Evolutionary conservation across 495 filamentous ascomycete species (phyloP), one percentile per base, ranked within the genome.

Genomic region (Penicillium ochrochloron): DNA sequence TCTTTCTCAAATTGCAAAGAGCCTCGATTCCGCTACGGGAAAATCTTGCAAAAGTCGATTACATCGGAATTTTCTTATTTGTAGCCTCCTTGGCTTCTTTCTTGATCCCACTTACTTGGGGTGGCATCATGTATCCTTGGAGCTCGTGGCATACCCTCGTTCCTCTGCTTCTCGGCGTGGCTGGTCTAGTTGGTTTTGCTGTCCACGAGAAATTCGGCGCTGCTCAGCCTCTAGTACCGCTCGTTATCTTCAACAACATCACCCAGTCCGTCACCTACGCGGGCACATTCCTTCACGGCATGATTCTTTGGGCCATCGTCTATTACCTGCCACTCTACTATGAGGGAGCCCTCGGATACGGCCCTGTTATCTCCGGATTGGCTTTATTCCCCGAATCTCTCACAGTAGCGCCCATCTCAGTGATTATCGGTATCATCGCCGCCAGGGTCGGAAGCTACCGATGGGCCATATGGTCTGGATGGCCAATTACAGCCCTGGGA

Each of bases 61-160:
- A 79, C 75, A 21, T 82, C 8, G 86, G 88, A 0, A 73, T 71
- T n/a, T 35, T 78, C 0, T 12, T 88, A 6, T 85, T 89, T 62
- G 73, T 84, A 6, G 76, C 71, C 17, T 73, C 78, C 0, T 69
- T 76, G 0, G 74, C 81, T 8, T 65, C 75, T 0, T 74, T 89
- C 51, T 68, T 89, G 27, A 77, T 88, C n/a, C 78, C 78, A 0
- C 39, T 89, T 1, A 79, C 80, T 0, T 88, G 83, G 82, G 87
- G 78, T 3, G 87, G 85, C 4, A 69, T 76, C 0, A 69, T 77
- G 60, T 85, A 83, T 62, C 39, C 74, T 1, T 90, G 88, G 86
- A 61, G 60, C 10, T 73, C 69, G 6, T 83, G 76, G 71, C 80
- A 77, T 34, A 83, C 81, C 0, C 69, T 88, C 15, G 73, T 84